These are phyloP conservation scores for Brassica hybrid DNA, from an alignment of 441 rosid genomes.

Conservation along the genomic window DNA sequence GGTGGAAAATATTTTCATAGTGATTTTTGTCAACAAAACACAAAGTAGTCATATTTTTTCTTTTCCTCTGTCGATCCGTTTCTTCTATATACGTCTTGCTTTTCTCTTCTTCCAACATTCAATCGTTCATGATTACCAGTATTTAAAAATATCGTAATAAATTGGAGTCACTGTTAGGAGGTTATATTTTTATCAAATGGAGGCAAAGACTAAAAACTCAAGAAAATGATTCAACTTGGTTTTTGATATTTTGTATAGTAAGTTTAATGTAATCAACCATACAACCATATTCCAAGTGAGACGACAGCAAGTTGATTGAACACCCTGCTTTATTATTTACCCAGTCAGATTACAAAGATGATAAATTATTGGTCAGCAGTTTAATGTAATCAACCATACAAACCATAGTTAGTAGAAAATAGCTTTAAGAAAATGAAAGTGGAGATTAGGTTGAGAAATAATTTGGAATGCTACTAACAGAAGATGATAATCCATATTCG, in stretches of 20 bases:
- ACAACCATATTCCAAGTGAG: no score
- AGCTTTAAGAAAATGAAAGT: not conserved
- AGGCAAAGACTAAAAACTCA: not conserved
- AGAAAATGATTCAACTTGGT: not conserved
- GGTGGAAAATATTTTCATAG: not conserved
- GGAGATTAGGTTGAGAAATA: not conserved
- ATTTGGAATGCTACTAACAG: not conserved
- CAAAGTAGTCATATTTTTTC: not conserved
- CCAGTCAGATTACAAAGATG: not conserved
- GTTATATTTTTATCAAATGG: not conserved
- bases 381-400: not conserved
- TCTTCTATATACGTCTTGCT: not conserved
- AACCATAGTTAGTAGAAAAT: not conserved
- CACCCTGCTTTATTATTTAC: not conserved
- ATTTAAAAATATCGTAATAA: not conserved
- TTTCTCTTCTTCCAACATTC: not conserved
- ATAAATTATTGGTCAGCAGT: not conserved
- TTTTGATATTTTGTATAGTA: not conserved
- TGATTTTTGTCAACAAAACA: not conserved
- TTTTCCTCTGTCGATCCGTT: not conserved
- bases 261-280: no score
- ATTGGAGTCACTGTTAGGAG: not conserved
- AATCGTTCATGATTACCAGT: not conserved
- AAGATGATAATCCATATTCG: not conserved
- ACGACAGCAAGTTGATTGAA: not conserved